A percentile compares a stretch with the other conserved stretches of the same genome.
Evolutionary conservation across 768 basidiomycete species (phyloP).

Genomic region (Lactarius evosmus): DNA sequence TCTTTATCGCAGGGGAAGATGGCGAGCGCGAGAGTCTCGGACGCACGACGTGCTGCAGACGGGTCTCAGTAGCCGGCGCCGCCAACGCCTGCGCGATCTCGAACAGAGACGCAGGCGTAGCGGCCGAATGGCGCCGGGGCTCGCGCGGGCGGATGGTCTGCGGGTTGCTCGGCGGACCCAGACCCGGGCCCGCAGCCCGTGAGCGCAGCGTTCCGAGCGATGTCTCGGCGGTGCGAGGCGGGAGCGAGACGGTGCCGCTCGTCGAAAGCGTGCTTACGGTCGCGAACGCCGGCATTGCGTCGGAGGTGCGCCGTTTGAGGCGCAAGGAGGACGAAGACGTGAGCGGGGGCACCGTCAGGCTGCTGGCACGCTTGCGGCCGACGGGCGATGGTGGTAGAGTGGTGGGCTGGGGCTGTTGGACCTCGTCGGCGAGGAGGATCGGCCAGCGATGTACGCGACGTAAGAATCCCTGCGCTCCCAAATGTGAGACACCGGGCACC

Average conservation of each 20-base stretch:
- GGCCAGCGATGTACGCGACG: constrained; percentile 94
- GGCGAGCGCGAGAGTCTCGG: constrained; percentile 56
- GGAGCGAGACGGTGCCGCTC: constrained; percentile 22
- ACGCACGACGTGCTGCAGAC: constrained; percentile 32
- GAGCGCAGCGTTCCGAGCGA: constrained; percentile 22
- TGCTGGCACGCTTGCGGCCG: constrained; percentile 27
- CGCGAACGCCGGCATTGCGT: constrained; percentile 6
- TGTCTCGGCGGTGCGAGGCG: constrained; percentile 22
- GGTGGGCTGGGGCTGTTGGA: constrained; percentile 6
- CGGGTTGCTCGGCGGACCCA: constrained; percentile 12
- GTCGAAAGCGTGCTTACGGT: constrained; percentile 12
- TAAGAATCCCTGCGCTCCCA: constrained; percentile 67
- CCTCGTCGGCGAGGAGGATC: constrained; percentile 47
- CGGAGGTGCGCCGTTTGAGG: constrained; percentile 21
- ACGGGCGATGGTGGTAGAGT: constrained; percentile 25
- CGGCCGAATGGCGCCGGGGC: constrained; percentile 20
- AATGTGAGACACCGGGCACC: background rate
- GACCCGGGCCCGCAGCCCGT: constrained; percentile 11
- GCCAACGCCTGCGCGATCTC: constrained; percentile 27
- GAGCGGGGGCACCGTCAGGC: constrained; percentile 16
- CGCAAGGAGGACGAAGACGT: background rate
- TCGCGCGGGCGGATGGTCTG: constrained; percentile 15
- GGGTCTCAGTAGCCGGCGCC: constrained; percentile 1
- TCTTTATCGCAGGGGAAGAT: constrained; percentile 47
- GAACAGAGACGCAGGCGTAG: constrained; percentile 22